Percentiles rank a stretch among this genome's conserved stretches.
These are phyloP conservation scores for Mycena galericulata DNA, from an alignment of 768 basidiomycete species.

Conservation along the genomic window DNA sequence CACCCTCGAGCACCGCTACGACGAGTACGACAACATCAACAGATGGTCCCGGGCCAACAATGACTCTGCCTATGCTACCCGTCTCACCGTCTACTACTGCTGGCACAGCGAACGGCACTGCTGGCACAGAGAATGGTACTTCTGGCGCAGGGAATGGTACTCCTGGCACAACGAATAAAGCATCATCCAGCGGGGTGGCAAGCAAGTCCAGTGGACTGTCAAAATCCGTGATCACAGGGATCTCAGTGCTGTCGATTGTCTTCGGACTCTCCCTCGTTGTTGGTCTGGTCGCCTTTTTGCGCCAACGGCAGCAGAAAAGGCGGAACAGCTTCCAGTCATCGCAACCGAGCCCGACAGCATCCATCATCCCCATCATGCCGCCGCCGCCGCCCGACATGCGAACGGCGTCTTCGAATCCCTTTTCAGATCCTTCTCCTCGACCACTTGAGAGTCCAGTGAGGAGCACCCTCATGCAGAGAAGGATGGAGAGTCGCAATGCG, in stretches of 20 bases:
- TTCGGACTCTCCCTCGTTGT: slow-evolving; percentile 2
- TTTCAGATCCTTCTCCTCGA: slow-evolving; percentile 12
- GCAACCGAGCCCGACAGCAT: slow-evolving; percentile 8
- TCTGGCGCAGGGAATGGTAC: too few species aligned
- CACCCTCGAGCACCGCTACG: not conserved
- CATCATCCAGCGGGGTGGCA: slow-evolving; percentile 5
- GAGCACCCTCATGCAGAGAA: slow-evolving; percentile 31
- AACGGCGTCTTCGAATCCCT: slow-evolving; percentile 20
- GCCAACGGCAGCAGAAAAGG: slow-evolving; percentile 19
- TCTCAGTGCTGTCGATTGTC: slow-evolving; percentile 7
- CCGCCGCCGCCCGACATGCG: slow-evolving; percentile 31
- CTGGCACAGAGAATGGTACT: too few species aligned
- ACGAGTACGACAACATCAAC: slow-evolving; percentile 5
- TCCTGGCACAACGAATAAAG: too few species aligned
- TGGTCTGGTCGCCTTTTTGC: slow-evolving; percentile 20
- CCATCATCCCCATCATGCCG: slow-evolving; percentile 34
- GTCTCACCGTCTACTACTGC: not conserved
- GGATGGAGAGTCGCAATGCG: slow-evolving; percentile 23
- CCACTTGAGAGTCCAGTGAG: slow-evolving; percentile 13
- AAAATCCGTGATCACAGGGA: slow-evolving; percentile 15
- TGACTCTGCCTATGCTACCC: not conserved
- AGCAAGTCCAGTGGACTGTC: slow-evolving; percentile 8
- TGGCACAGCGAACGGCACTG: not conserved
- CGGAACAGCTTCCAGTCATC: not conserved
- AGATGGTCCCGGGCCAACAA: not conserved